These are phyloP conservation scores for Ophiocordyceps polyrhachis-furcata DNA, from an alignment of 2,329 filamentous ascomycete genomes.

Conservation along the genomic window DNA sequence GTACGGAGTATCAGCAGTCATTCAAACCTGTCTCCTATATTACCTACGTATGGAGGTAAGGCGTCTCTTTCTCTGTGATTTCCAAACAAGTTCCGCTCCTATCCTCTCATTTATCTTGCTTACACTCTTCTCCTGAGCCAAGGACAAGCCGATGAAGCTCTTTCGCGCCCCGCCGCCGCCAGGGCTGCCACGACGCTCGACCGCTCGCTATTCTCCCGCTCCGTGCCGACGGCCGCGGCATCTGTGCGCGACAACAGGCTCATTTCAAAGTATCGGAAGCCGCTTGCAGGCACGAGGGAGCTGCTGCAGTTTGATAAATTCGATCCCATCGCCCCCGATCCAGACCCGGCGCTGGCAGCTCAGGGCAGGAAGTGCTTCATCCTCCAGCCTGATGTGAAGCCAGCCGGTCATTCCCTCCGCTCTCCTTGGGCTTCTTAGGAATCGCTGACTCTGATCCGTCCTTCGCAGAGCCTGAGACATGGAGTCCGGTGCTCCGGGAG, in stretches of 20 bases:
- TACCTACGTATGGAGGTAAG: constrained; percentile 15
- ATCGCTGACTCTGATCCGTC: not conserved
- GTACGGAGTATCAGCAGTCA: too few relatives aligned
- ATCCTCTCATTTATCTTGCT: too few relatives aligned
- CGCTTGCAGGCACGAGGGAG: constrained; percentile 46
- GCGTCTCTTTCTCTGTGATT: too few relatives aligned
- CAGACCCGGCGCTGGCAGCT: constrained; percentile 30
- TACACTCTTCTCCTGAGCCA: constrained; percentile 1
- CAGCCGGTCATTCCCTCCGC: constrained; percentile 20
- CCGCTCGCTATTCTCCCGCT: constrained; percentile 63
- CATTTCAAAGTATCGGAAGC: constrained; percentile 52
- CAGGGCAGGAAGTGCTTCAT: constrained; percentile 44
- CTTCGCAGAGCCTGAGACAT: constrained; percentile 42
- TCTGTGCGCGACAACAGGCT: constrained; percentile 56
- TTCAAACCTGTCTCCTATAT: too few relatives aligned
- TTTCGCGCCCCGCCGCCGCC: constrained; percentile 58
- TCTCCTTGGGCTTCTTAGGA: not conserved
- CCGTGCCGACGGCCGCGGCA: constrained; percentile 58
- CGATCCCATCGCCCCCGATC: constrained; percentile 42
- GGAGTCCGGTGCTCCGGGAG: constrained; percentile 51
- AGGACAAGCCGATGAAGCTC: constrained; percentile 24
- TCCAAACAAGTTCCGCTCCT: too few relatives aligned
- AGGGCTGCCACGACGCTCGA: constrained; percentile 67
- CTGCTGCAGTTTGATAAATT: constrained; percentile 46
- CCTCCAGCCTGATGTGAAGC: constrained; percentile 35